Evolutionary conservation across 768 basidiomycete species (phyloP).

Genomic region (Cytidiella melzeri): DNA sequence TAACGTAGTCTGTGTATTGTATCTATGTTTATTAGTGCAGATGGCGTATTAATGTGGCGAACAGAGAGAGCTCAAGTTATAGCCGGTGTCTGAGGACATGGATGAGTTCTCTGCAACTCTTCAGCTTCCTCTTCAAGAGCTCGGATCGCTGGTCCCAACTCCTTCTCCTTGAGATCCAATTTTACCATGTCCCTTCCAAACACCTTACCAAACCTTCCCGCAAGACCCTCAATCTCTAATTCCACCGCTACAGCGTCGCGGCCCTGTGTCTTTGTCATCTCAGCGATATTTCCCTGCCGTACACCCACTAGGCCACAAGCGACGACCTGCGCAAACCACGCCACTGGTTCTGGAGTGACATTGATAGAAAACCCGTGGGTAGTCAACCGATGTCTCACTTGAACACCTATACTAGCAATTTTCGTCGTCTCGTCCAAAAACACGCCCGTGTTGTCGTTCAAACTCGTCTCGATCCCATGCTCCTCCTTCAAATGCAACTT

Average conservation of each 20-base stretch:
- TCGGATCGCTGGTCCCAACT: constrained; percentile 20
- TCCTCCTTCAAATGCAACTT: constrained; percentile 52
- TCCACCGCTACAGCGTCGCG: constrained; percentile 32
- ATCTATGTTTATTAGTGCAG: too few species aligned
- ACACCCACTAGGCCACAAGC: constrained; percentile 91
- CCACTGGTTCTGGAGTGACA: constrained; percentile 69
- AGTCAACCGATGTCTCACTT: constrained; percentile 90
- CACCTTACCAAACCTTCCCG: constrained; percentile 22
- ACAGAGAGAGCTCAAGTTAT: not conserved
- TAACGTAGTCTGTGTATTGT: too few species aligned
- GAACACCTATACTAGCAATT: constrained; percentile 93
- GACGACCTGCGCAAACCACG: constrained; percentile 84
- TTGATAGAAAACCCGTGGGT: constrained; percentile 95
- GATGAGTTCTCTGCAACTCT: not conserved
- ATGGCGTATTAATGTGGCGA: too few species aligned
- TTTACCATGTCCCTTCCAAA: constrained; percentile 26
- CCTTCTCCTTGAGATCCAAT: constrained; percentile 19
- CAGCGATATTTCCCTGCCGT: constrained; percentile 59
- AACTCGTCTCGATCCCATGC: constrained; percentile 49
- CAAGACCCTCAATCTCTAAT: constrained; percentile 46
- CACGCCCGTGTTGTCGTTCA: constrained; percentile 85
- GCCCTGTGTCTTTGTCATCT: constrained; percentile 2
- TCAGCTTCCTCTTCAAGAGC: constrained; percentile 19
- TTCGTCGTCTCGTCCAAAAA: constrained; percentile 80
- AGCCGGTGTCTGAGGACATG: not conserved